Base-by-base conservation (phyloP, 2,329 filamentous ascomycete species). In the Fusarium sp. region DNA sequence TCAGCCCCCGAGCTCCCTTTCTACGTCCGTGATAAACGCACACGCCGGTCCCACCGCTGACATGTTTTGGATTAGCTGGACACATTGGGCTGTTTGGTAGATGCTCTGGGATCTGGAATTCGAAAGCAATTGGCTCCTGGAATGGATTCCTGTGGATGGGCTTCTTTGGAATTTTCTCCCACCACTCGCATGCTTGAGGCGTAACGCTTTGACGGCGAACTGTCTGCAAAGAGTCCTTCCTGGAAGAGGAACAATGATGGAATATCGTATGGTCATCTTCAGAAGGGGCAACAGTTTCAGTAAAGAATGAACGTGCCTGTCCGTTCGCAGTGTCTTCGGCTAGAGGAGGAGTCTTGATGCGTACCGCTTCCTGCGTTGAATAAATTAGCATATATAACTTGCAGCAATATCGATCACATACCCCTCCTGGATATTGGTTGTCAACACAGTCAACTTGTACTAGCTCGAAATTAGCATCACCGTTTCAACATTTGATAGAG, bases 51-150 rank as follows among this genome's bases (percentile, higher is more conserved):
- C 81, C 80, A n/a, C 77, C 74, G 13, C 76, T 77, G 48, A 67
- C 67, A 50, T 82, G 77, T 36, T 74, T 78, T 38, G 70, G 70
- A 66, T 84, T 82, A 9, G 80, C 71, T 3, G 82, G 82, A 50
- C 82, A 84, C 72, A 83, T 76, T 14, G 81, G 81, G 63, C 81
- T 84, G 53, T 60, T 79, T 29, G 81, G 79, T 8, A 82, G 70
- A 58, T 84, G 82, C 58, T 84, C 80, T 2, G 81, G 80, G 10
- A 84, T 59, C 42, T 82, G 76, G 54, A 84, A 83, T 43, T 79
- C 72, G 53, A 84, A 84, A 5, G 57, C 47, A 19, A 49, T 52
- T 9, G 61, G 23, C 15, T 49, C 51, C 21, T 57, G 48, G 1
- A 67, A 50, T 13, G 63, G 51, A 19, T 65, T 57, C 7, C 65